Conservation (phyloP, 805 yeast genomes). For the Lipomyces japonicus region DNA sequence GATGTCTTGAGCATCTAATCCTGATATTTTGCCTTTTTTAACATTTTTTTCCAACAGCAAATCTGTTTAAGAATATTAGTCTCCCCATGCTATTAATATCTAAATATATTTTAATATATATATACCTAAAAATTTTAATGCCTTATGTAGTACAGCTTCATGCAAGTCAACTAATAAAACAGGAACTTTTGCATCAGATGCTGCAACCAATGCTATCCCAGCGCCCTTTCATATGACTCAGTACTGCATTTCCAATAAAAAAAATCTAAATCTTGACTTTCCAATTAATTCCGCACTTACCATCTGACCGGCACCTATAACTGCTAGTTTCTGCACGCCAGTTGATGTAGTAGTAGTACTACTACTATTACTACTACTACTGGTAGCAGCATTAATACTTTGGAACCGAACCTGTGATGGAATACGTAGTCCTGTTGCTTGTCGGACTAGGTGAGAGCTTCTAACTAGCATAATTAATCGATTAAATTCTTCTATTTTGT, state of each 20-base stretch:
- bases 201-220: conserved; percentile 45
- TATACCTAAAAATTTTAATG: conserved; percentile 35
- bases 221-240: conserved; percentile 34
- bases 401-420: too few species aligned
- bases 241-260: background rate
- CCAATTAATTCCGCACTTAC: conserved; percentile 25
- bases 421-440: too few species aligned
- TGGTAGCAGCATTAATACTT: too few species aligned
- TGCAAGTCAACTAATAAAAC: conserved; percentile 40
- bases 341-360: background rate
- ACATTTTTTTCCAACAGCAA: conserved; percentile 41
- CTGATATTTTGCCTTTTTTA: conserved; percentile 37
- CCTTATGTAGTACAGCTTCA: conserved; percentile 36
- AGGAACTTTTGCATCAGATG: conserved; percentile 39
- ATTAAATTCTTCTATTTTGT: too few species aligned
- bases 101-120: background rate
- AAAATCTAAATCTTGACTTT: background rate
- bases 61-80: conserved; percentile 23
- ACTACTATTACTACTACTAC: background rate
- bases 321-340: conserved; percentile 34
- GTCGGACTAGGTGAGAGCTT: too few species aligned
- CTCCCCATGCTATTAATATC: background rate
- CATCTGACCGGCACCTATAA: conserved; percentile 47
- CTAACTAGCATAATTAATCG: too few species aligned
- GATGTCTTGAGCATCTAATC: conserved; percentile 35